Percentiles rank a stretch among this genome's conserved stretches.
These are phyloP conservation scores for Candida tropicalis DNA, from an alignment of 1,139 yeast species.

Conservation along the genomic window DNA sequence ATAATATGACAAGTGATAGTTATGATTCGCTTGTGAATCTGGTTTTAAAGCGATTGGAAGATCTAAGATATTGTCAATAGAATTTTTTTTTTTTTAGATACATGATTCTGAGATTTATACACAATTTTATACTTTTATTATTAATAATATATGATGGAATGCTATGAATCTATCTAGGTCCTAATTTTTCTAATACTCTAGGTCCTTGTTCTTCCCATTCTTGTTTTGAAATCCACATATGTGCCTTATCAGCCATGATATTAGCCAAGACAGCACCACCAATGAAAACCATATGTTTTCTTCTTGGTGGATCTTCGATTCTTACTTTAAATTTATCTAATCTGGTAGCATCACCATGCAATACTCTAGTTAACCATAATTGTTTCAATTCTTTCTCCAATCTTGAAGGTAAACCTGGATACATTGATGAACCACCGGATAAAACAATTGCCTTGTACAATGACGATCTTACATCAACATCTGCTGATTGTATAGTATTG, in stretches of 20 bases:
- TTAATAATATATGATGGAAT: neutral
- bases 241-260: conserved; percentile 97
- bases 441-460: conserved; percentile 90
- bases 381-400: conserved; percentile 95
- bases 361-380: conserved; percentile 88
- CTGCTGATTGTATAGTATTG: conserved; percentile 92
- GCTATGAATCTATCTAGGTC: conserved; percentile 66
- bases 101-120: conserved; percentile 10
- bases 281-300: conserved; percentile 97
- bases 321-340: conserved; percentile 91
- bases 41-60: conserved; percentile 43
- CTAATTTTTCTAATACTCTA: conserved; percentile 79
- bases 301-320: conserved; percentile 98
- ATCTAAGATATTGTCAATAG: conserved; percentile 34
- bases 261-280: conserved; percentile 99
- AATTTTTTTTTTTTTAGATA: neutral
- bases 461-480: conserved; percentile 87
- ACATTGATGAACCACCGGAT: conserved; percentile 98
- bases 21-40: conserved; percentile 46
- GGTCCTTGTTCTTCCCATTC: conserved; percentile 99
- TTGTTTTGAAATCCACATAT: conserved; percentile 94
- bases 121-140: neutral
- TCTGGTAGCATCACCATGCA: conserved; percentile 85
- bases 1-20: conserved; percentile 39
- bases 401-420: conserved; percentile 96